Evolutionary conservation across 2,329 filamentous ascomycete species (phyloP).

Genomic region (Sporothrix brunneoviolacea): DNA sequence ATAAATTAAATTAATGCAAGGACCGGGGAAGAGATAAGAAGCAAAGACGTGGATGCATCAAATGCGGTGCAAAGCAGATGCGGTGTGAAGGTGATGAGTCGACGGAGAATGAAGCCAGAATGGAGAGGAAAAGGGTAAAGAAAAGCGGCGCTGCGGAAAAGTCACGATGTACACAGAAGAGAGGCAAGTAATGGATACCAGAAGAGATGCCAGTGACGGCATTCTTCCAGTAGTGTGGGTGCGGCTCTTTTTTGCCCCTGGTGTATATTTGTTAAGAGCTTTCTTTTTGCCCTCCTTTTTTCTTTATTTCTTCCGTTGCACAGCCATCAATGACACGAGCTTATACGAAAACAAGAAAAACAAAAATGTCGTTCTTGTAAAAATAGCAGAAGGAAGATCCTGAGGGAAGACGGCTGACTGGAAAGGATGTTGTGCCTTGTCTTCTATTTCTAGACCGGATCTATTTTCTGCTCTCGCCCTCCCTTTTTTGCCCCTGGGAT

Average conservation of each 20-base stretch:
- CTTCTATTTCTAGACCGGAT: background rate
- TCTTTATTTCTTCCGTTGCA: no score
- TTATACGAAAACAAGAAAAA: no score
- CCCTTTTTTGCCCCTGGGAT: background rate
- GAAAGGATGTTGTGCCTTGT: background rate
- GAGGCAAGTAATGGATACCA: background rate
- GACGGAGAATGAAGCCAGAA: background rate
- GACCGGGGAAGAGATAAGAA: background rate
- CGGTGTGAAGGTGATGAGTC: background rate
- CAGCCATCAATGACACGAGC: no score
- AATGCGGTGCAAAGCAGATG: background rate
- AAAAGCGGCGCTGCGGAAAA: background rate
- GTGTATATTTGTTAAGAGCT: no score
- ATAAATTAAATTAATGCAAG: background rate
- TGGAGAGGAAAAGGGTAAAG: background rate
- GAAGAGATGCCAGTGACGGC: no score
- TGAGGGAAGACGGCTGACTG: no score
- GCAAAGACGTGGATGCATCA: conserved; percentile 1
- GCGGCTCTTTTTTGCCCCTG: no score
- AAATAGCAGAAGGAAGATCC: no score
- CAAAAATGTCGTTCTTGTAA: no score
- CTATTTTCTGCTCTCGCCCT: background rate
- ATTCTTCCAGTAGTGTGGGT: no score
- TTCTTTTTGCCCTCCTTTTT: no score
- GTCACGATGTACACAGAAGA: background rate